Conservation (phyloP, 2,329 filamentous ascomycete genomes). For the Verticillium albo-atrum region DNA sequence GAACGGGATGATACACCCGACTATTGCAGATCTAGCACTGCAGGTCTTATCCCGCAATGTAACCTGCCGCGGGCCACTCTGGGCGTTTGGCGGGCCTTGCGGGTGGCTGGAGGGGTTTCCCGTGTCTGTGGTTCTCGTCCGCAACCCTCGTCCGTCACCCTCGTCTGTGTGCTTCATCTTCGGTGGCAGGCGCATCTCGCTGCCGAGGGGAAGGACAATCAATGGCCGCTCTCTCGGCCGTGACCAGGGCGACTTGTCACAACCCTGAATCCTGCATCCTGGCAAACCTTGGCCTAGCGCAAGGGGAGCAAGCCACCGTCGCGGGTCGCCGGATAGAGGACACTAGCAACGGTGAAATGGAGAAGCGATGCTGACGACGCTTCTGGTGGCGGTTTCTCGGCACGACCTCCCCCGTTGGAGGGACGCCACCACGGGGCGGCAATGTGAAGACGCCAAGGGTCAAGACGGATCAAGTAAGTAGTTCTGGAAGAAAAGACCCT, state of each 20-base stretch:
- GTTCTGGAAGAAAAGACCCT: no score
- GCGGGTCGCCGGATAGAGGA: not conserved
- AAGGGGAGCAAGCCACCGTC: not conserved
- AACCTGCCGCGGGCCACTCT: not conserved
- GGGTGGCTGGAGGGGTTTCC: not conserved
- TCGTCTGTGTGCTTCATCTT: no score
- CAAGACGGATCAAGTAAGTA: no score
- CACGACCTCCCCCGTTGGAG: not conserved
- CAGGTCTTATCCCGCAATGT: not conserved
- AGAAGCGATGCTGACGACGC: not conserved
- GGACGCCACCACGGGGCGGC: not conserved
- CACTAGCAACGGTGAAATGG: not conserved
- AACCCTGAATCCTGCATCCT: not conserved
- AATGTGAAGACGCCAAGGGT: no score
- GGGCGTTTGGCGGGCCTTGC: not conserved
- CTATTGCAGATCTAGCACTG: not conserved
- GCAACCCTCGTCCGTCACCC: no score
- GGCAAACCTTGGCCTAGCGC: not conserved
- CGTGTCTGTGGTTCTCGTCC: no score
- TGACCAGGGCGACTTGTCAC: not conserved
- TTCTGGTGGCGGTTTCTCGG: not conserved
- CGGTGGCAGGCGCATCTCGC: not conserved
- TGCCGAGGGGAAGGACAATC: not conserved
- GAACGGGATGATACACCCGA: not conserved
- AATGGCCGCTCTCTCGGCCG: not conserved